Percentiles rank a stretch among this genome's conserved stretches.
Conservation (phyloP, 129 eudicot species). For the Tagetes erecta region DNA sequence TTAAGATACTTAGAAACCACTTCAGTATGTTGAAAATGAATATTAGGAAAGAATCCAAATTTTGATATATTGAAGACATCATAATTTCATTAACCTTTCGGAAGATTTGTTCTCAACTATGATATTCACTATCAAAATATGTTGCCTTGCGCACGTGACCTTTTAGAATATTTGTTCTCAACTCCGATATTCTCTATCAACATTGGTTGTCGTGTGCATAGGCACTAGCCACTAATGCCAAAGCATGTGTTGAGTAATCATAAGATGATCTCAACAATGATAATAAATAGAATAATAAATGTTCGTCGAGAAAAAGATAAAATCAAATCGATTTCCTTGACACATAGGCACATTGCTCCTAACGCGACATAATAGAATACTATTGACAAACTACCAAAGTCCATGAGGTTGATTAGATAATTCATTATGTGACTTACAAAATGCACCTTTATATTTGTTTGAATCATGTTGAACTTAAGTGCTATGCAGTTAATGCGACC, state of each 20-base stretch:
- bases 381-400: background rate
- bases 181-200: background rate
- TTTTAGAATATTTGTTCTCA: background rate
- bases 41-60: too few species aligned
- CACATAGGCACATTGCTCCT: too few species aligned
- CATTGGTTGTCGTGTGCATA: background rate
- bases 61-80: too few species aligned
- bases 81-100: too few species aligned
- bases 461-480: background rate
- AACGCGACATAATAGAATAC: background rate
- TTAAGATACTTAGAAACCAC: too few species aligned
- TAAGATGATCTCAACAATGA: background rate
- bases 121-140: too few species aligned
- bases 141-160: background rate
- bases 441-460: background rate
- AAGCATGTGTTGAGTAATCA: background rate
- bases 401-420: background rate
- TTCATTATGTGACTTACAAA: background rate
- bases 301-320: too few species aligned
- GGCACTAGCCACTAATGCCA: background rate
- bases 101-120: too few species aligned
- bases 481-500: too few species aligned
- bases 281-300: too few species aligned
- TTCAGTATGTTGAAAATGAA: too few species aligned
- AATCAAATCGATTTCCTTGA: too few species aligned